Percentiles rank a stretch among this genome's conserved stretches.
Evolutionary conservation across 108 stramenopile species (phyloP).

Genomic region (Seminavis robusta): DNA sequence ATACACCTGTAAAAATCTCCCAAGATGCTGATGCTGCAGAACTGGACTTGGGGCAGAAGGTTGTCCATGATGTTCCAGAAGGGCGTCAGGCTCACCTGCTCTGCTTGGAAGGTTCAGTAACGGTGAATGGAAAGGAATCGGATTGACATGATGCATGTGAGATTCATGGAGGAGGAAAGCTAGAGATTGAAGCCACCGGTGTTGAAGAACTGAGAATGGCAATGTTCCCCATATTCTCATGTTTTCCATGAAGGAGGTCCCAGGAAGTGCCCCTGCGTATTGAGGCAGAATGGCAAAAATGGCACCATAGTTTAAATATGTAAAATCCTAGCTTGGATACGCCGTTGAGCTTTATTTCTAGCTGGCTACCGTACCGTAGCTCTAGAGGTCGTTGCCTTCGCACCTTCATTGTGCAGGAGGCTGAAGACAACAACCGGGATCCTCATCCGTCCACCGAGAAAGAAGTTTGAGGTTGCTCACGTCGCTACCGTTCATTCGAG

Average conservation of each 20-base stretch:
- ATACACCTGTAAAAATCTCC: slow-evolving; percentile 60
- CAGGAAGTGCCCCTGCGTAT: slow-evolving; percentile 25
- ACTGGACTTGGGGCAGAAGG: slow-evolving; percentile 39
- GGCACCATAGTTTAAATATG: too few species aligned
- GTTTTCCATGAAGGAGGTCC: slow-evolving; percentile 37
- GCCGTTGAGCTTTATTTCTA: too few species aligned
- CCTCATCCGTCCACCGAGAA: too few species aligned
- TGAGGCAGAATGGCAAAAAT: too few species aligned
- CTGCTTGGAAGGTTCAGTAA: slow-evolving; percentile 62
- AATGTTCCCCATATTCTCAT: slow-evolving; percentile 50
- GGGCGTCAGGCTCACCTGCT: slow-evolving; percentile 72
- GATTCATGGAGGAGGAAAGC: slow-evolving; percentile 22
- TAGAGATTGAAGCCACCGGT: slow-evolving; percentile 23
- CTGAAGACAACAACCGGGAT: too few species aligned
- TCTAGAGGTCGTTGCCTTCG: too few species aligned
- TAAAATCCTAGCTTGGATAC: too few species aligned
- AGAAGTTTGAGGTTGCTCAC: too few species aligned
- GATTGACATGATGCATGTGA: slow-evolving; percentile 54
- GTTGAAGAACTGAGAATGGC: slow-evolving; percentile 44
- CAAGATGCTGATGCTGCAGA: slow-evolving; percentile 71
- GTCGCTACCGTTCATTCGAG: too few species aligned
- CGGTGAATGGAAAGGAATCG: slow-evolving; percentile 34
- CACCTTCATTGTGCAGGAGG: too few species aligned
- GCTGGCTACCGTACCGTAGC: too few species aligned
- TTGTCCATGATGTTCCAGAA: slow-evolving; percentile 13